phyloP scores from a whole-genome alignment of 2,329 filamentous ascomycete species.

The Botryotinia convoluta region DNA sequence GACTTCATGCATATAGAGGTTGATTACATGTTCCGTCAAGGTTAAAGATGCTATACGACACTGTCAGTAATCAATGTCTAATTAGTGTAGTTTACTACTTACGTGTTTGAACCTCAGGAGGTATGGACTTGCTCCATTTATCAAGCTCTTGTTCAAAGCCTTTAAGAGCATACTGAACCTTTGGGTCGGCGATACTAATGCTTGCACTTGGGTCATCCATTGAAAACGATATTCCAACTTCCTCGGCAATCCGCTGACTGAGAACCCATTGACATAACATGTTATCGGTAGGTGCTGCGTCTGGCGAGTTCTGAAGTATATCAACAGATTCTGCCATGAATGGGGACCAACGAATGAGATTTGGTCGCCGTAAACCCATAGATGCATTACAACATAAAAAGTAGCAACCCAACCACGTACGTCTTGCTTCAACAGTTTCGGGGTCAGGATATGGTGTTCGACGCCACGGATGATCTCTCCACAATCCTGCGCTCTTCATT shows the following conservation, averaged over 20 bases:
- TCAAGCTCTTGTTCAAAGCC: constrained; percentile 54
- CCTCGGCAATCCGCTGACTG: constrained; percentile 51
- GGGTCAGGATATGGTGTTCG: constrained; percentile 39
- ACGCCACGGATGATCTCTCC: constrained; percentile 44
- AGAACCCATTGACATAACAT: constrained; percentile 44
- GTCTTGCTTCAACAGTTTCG: constrained; percentile 38
- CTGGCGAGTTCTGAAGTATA: constrained; percentile 42
- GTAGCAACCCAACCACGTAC: constrained; percentile 40
- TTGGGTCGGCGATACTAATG: constrained; percentile 52
- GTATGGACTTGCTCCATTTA: constrained; percentile 45
- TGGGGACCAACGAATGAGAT: constrained; percentile 44
- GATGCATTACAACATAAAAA: constrained; percentile 43
- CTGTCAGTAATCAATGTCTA: constrained; percentile 21
- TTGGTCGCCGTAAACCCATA: constrained; percentile 45
- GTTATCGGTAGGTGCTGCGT: constrained; percentile 43
- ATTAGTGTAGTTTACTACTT: constrained; percentile 22
- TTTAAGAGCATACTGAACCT: constrained; percentile 53
- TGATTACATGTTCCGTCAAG: constrained; percentile 52
- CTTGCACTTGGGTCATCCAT: constrained; percentile 45
- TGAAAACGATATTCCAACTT: constrained; percentile 54
- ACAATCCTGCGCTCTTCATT: constrained; percentile 43
- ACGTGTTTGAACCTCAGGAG: constrained; percentile 40
- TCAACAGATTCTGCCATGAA: constrained; percentile 47
- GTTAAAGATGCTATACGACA: constrained; percentile 44
- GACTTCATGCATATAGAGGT: constrained; percentile 59